Conservation (phyloP, 305 asterid species). For the Fraxinus velutina region DNA sequence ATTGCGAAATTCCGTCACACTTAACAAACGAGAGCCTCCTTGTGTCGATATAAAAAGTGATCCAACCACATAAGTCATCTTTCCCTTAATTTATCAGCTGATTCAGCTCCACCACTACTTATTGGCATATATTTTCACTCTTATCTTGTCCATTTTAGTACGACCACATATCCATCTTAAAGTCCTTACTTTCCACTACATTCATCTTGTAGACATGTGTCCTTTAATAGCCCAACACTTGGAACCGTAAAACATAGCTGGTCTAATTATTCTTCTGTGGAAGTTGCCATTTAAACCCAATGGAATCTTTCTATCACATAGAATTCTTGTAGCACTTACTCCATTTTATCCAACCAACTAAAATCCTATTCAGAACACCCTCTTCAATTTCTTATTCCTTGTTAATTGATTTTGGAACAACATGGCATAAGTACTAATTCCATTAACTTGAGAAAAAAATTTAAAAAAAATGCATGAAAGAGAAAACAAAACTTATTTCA, state of each 20-base stretch:
- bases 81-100: background rate
- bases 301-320: background rate
- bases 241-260: background rate
- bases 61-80: background rate
- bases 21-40: background rate
- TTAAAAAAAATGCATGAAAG: background rate
- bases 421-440: background rate
- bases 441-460: background rate
- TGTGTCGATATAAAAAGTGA: background rate
- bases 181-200: background rate
- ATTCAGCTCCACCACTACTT: background rate
- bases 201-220: background rate
- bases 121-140: background rate
- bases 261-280: background rate
- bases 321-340: background rate
- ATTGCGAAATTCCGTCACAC: background rate
- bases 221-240: background rate
- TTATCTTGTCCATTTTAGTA: background rate
- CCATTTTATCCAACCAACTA: background rate
- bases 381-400: background rate
- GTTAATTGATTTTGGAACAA: background rate
- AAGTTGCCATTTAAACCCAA: background rate
- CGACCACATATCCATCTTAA: background rate
- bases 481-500: background rate
- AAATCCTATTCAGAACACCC: background rate